Percentiles rank a stretch among this genome's conserved stretches.
phyloP scores from a whole-genome alignment of 2,329 filamentous ascomycete genomes.

The Epichloe uncinata region DNA sequence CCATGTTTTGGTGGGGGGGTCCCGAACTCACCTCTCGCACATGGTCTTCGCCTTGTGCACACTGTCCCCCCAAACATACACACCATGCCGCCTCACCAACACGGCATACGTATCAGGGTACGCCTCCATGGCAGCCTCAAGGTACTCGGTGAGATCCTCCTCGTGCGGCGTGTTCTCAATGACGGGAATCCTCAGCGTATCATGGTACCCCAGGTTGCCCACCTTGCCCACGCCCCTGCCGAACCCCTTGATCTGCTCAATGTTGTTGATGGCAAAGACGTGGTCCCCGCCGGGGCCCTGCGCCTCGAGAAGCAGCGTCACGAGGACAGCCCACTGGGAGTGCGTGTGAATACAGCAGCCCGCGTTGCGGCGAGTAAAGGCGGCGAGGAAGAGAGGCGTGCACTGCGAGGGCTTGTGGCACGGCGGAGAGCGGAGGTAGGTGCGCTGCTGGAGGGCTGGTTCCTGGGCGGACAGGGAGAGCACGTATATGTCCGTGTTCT shows the following conservation, averaged over 20 bases:
- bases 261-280: slow-evolving; percentile 87
- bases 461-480: slow-evolving; percentile 67
- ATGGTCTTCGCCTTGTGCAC: slow-evolving; percentile 97
- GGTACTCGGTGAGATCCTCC: slow-evolving; percentile 82
- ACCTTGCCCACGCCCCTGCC: slow-evolving; percentile 56
- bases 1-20: too few species aligned
- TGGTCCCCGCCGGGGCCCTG: slow-evolving; percentile 22
- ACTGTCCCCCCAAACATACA: slow-evolving; percentile 96
- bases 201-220: slow-evolving; percentile 85
- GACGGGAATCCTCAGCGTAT: slow-evolving; percentile 81
- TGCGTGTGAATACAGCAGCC: slow-evolving; percentile 97
- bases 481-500: slow-evolving; percentile 85
- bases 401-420: slow-evolving; percentile 83
- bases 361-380: slow-evolving; percentile 73
- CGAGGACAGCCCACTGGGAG: slow-evolving; percentile 95
- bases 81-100: slow-evolving; percentile 80
- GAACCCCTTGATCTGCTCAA: slow-evolving; percentile 93
- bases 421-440: slow-evolving; percentile 62
- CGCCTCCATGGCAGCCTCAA: slow-evolving; percentile 81
- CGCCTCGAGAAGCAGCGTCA: slow-evolving; percentile 75
- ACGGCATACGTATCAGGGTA: slow-evolving; percentile 92
- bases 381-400: slow-evolving; percentile 90
- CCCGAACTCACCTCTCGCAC: slow-evolving; percentile 60
- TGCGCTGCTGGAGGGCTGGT: slow-evolving; percentile 42
- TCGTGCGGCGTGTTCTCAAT: slow-evolving; percentile 98